Base-by-base conservation (phyloP, 1,139 yeast species). In the Blastobotrys persicus region DNA sequence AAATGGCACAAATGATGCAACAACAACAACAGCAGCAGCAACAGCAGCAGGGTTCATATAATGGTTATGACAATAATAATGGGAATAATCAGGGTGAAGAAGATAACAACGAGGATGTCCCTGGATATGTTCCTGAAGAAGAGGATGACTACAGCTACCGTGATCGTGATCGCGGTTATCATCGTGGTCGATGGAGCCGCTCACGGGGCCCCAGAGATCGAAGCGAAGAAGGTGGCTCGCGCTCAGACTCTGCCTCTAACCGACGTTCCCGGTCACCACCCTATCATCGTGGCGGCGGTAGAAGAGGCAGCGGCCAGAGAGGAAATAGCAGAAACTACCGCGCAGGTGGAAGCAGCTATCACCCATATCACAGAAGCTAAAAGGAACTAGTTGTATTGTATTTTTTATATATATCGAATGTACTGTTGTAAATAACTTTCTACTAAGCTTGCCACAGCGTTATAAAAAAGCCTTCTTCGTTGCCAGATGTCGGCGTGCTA, bases 241-340 rank as follows among this genome's bases (percentile, higher is more conserved):
- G 52, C 37, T 34, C 45, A 7, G 42, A 31, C 20, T 37, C 44
- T n/a, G 40, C 31, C 16, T 37, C 39, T 42, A 38, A 31, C 31
- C 54, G 65, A 40, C 56, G 63, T 13, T 62, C 66, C 12, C 54
- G 63, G 16, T 62, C 66, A 2, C 66, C 66, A 5, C 61, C 66
- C 11, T 50, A 57, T 3, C 56, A 57, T 40, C 61, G 64, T 4
- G 53, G 66, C 23, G 58, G 66, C 7, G 59, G 63, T 9, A 47
- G 65, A 42, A 65, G 72, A 18, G 61, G 64, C 17, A 55, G 59
- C 33, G 49, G 55, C 31, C 61, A 68, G 34, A 57, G 64, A 5
- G 58, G 58, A 31, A 44, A 56, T 31, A 51, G 57, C 34, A 50
- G 50, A 20, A 49, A 55, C 28, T 50, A 59, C 32, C 50, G 58